Percentiles rank a stretch among this genome's conserved stretches.
Evolutionary conservation across 352 stramenopile species (phyloP).

Genomic region (Saprolegnia parasitica): DNA sequence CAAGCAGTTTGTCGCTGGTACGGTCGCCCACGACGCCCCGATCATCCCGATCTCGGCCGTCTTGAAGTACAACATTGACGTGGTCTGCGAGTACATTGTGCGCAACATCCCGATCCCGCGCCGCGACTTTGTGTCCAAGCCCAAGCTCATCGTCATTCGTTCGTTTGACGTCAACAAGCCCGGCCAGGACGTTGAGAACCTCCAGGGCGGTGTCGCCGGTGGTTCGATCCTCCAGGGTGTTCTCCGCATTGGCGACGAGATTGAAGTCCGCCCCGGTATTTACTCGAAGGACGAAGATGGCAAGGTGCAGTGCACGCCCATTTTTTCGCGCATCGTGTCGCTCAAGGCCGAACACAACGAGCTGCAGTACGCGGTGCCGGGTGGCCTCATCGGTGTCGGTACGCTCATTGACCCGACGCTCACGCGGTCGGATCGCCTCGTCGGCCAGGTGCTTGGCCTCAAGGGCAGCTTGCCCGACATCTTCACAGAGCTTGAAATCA

Average conservation of each 20-base stretch:
- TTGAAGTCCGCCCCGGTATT: slow-evolving; percentile 99
- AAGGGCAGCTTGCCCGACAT: slow-evolving; percentile 97
- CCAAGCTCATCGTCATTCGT: slow-evolving; percentile 99
- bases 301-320: slow-evolving; percentile 92
- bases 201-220: slow-evolving; percentile 91
- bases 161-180: slow-evolving; percentile 99
- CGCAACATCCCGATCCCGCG: slow-evolving; percentile 98
- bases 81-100: slow-evolving; percentile 99
- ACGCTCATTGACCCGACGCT: slow-evolving; percentile 99
- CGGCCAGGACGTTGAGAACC: slow-evolving; percentile 96
- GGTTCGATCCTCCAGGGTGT: slow-evolving; percentile 96
- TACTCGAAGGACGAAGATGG: slow-evolving; percentile 97
- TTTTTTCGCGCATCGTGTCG: slow-evolving; percentile 93
- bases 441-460: slow-evolving; percentile 97
- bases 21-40: slow-evolving; percentile 93
- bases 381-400: slow-evolving; percentile 99
- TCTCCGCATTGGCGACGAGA: slow-evolving; percentile 96
- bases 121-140: slow-evolving; percentile 97
- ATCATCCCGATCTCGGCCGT: slow-evolving; percentile 99
- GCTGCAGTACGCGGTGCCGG: slow-evolving; percentile 98
- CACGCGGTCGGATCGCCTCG: slow-evolving; percentile 98
- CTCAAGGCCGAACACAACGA: slow-evolving; percentile 99
- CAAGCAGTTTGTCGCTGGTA: slow-evolving; percentile 87
- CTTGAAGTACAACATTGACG: slow-evolving; percentile 99
- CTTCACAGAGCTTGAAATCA: slow-evolving; percentile 99